Base-by-base conservation (phyloP, 2,329 filamentous ascomycete genomes). In the Exserohilum turcica region DNA sequence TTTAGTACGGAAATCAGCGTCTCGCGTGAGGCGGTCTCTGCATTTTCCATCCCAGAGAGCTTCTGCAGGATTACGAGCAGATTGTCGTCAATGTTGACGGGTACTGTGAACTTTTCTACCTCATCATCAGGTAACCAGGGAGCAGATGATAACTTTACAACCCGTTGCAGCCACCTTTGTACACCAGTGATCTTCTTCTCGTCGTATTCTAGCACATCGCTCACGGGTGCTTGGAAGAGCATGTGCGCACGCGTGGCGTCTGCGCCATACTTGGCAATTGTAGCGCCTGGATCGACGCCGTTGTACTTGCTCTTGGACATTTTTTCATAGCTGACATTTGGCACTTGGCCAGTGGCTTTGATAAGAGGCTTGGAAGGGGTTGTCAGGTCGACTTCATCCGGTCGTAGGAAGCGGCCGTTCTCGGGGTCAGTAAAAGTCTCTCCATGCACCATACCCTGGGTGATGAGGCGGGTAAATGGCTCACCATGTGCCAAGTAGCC, bases 221-320 rank as follows among this genome's bases (percentile, higher is more conserved):
- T 86, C 12, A 95, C 89, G 0, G 92, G 91, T 0, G 92, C 92
- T 64, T 92, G 89, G 78, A 96, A 96, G 6, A 96, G 81, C 70
- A 96, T 90, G 70, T 96, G 92, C 3, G 91, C 91, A 50, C 92
- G 82, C 2, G 90, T 92, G 5, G 90, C 87, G 72, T 96, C 92
- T 1, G 91, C 90, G 18, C 92, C 92, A 64, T 94, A 88, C 61
- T 84, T 85, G 6, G 80, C 77, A 52, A 94, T 90, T 59, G 88
- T 89, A 0, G 78, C 79, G 0, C 84, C 86, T 0, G 92, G 92
- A 68, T 96, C 91, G 6, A 96, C 90, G 21, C 92, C 92, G 68
- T 96, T 96, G 77, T 94, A 82, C 74, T 96, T 96, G 66, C 90
- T 95, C 76, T 96, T 96, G 33, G 90, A 94, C 92, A 96, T 96